Evolutionary conservation across 805 yeast genomes (phyloP), one percentile per base, ranked within the genome.

Genomic region (Saturnispora hagleri): DNA sequence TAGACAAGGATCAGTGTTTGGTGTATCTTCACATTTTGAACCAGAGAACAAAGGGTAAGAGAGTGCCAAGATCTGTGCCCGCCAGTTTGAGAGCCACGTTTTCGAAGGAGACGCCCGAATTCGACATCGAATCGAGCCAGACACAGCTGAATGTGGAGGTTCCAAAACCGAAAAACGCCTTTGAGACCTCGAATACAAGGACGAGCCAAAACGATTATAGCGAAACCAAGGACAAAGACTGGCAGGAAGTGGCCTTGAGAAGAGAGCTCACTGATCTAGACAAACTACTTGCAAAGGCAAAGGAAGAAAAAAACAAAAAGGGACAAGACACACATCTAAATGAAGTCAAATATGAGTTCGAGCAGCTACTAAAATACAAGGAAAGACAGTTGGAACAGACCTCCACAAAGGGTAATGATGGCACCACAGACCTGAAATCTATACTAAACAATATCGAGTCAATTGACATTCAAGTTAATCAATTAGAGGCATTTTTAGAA

Each of bases 61-160:
- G 91, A 50, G 82, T 93, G 26, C 99, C 99, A 41, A 74, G 93
- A 53, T 84, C 89, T n/a, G 89, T 93, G n/a, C 99, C 99, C 18
- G 86, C 90, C 2, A 81, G 93, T 5, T 72, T 93, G 57, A 76
- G 96, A 43, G 97, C 97, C 15, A 87, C 97, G 0, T 91, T 90
- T 66, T 86, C 87, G 41, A 89, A 89, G 69, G 90, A 86, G 58
- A 76, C 76, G 33, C 93, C 95, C 15, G 82, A 81, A 53, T 89
- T 84, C 63, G 82, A 83, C 59, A 57, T 84, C 34, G 73, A 73
- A 28, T 77, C 86, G 4, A 70, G 70, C 46, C 84, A 81, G 60
- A 77, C 79, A 2, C 69, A 75, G 48, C 44, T 42, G 54, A 69
- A 54, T 50, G 56, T 33, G n/a, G 31, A 35, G 4, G 26, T 27